Evolutionary conservation across 768 basidiomycete genomes (phyloP).

Genomic region (Phaeotremella fagi): DNA sequence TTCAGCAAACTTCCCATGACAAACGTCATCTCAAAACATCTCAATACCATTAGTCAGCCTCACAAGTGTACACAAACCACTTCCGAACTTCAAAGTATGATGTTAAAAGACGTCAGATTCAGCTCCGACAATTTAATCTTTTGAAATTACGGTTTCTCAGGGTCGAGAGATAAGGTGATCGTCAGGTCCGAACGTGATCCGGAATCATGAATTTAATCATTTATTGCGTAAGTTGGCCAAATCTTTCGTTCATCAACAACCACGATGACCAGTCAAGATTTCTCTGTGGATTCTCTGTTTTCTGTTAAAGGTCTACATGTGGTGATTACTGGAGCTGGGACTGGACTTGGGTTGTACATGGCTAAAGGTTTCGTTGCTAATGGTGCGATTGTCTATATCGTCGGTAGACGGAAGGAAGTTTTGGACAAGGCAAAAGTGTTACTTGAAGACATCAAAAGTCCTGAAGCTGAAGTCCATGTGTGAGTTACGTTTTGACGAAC

Average conservation of each 20-base stretch:
- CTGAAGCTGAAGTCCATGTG: constrained; percentile 6
- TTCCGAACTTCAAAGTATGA: neutral
- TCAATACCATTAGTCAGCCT: neutral
- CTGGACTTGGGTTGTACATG: constrained; percentile 23
- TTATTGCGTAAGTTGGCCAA: too few relatives aligned
- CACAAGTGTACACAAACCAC: too few relatives aligned
- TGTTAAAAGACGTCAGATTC: neutral
- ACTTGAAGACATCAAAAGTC: constrained; percentile 9
- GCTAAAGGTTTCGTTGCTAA: constrained; percentile 32
- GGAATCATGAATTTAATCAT: too few relatives aligned
- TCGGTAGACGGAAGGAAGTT: constrained; percentile 30
- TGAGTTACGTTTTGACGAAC: constrained; percentile 1
- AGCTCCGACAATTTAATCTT: neutral
- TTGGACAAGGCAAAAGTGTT: constrained; percentile 27
- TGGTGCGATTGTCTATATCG: constrained; percentile 37
- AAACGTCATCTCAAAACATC: too few relatives aligned
- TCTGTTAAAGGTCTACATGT: constrained; percentile 19
- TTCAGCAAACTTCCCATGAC: too few relatives aligned
- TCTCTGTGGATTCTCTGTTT: constrained; percentile 14
- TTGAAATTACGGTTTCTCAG: neutral
- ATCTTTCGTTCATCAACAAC: too few relatives aligned
- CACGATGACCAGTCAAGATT: constrained; percentile 1
- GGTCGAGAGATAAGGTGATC: neutral
- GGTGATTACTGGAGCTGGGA: constrained; percentile 21
- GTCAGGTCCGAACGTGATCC: neutral